phyloP scores from a whole-genome alignment of 2,329 filamentous ascomycete genomes.

The Aureobasidium pullulans region DNA sequence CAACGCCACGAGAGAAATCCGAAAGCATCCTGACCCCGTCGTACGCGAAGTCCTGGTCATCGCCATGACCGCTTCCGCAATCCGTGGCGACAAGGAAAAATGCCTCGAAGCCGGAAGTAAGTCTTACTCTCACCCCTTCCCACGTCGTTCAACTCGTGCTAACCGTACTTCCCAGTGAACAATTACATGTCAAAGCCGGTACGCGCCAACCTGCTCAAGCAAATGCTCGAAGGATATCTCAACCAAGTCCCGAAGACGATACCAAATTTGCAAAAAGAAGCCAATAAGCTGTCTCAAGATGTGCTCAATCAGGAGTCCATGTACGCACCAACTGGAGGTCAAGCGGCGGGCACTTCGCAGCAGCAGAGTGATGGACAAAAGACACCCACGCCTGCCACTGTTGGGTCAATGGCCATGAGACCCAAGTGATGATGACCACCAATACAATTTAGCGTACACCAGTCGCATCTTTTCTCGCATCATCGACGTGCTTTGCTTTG shows the following conservation, averaged over 20 bases:
- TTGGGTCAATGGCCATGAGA: not conserved
- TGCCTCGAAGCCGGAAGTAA: conserved; percentile 76
- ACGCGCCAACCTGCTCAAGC: conserved; percentile 76
- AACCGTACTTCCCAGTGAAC: conserved; percentile 51
- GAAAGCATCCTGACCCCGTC: conserved; percentile 65
- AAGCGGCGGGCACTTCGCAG: not conserved
- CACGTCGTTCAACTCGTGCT: no score
- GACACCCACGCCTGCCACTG: not conserved
- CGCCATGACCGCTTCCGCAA: conserved; percentile 93
- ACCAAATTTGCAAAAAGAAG: conserved; percentile 40
- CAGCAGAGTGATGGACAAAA: not conserved
- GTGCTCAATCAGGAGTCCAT: conserved; percentile 18
- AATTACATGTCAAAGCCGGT: conserved; percentile 95
- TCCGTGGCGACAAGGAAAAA: conserved; percentile 89
- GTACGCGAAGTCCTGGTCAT: conserved; percentile 86
- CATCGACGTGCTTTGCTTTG: no score
- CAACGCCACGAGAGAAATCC: conserved; percentile 77
- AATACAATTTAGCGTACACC: no score
- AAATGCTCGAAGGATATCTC: conserved; percentile 67
- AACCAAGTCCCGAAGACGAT: conserved; percentile 38
- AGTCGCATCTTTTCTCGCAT: no score
- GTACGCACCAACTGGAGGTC: not conserved
- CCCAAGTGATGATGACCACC: no score
- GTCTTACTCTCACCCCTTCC: no score
- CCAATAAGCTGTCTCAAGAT: conserved; percentile 35